phyloP scores from a whole-genome alignment of 352 stramenopile species.

The Phytopythium litorale region DNA sequence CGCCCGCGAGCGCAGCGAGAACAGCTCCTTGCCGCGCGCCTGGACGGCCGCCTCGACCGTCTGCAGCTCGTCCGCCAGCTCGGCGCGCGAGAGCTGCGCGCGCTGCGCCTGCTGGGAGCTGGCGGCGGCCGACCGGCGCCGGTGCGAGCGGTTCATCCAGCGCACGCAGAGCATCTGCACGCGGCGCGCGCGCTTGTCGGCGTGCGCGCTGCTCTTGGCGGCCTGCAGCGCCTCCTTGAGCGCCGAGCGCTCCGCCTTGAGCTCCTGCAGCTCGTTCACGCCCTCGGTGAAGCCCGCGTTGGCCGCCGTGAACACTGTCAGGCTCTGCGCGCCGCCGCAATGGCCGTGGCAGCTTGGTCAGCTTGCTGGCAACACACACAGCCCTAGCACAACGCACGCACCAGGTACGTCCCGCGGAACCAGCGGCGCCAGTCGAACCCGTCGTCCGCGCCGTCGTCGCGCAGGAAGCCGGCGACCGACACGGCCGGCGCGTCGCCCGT shows the following conservation, averaged over 20 bases:
- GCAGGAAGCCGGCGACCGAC: not conserved
- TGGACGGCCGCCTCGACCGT: constrained; percentile 34
- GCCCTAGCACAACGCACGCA: constrained; percentile 14
- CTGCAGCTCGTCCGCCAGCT: constrained; percentile 42
- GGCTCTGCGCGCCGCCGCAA: constrained; percentile 16
- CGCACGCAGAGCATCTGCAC: constrained; percentile 65
- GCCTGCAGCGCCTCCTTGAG: constrained; percentile 49
- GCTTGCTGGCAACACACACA: not conserved
- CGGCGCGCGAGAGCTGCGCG: constrained; percentile 39
- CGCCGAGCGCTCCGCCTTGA: constrained; percentile 42
- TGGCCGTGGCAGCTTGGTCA: constrained; percentile 3
- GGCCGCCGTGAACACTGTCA: constrained; percentile 24
- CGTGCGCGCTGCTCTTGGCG: constrained; percentile 34
- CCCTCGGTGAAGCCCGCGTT: constrained; percentile 31
- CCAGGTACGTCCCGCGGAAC: constrained; percentile 50
- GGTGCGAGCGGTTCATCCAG: constrained; percentile 61
- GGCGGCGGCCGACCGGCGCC: constrained; percentile 29
- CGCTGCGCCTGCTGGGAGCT: constrained; percentile 36
- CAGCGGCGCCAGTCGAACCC: constrained; percentile 46
- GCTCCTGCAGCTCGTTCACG: constrained; percentile 36
- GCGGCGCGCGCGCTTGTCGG: constrained; percentile 44
- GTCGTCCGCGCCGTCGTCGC: constrained; percentile 8
- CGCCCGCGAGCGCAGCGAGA: constrained; percentile 41
- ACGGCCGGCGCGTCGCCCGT: constrained; percentile 2
- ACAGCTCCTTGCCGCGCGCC: constrained; percentile 36